Conservation (phyloP, 306 rosid genomes). For the Acacia confusa region DNA sequence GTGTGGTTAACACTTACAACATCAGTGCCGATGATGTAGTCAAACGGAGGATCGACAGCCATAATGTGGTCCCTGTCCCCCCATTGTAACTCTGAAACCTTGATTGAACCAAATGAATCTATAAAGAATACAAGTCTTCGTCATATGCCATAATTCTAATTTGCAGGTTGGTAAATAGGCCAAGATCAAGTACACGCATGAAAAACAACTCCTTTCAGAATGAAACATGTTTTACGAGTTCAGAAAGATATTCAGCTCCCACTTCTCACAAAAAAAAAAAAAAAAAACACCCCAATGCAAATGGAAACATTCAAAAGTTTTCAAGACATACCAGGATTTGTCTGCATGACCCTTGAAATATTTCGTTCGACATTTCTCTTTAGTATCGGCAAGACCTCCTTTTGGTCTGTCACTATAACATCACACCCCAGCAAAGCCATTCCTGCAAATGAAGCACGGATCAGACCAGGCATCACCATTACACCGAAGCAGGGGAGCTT, state of each 20-base stretch:
- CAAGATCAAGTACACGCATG: not conserved
- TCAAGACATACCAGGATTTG: slow-evolving; percentile 57
- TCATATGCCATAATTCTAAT: slow-evolving; percentile 25
- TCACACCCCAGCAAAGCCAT: slow-evolving; percentile 95
- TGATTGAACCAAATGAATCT: slow-evolving; percentile 84
- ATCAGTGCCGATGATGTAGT: slow-evolving; percentile 88
- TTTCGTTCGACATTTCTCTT: slow-evolving; percentile 87
- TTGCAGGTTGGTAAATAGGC: slow-evolving; percentile 4
- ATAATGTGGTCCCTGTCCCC: slow-evolving; percentile 76
- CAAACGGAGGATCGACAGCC: slow-evolving; percentile 89
- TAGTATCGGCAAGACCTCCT: slow-evolving; percentile 79
- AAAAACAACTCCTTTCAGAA: not conserved
- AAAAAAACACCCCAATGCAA: slow-evolving; percentile 13
- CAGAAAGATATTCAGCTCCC: not conserved
- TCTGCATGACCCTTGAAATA: slow-evolving; percentile 74
- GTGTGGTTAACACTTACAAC: slow-evolving; percentile 57
- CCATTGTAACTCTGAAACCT: slow-evolving; percentile 84
- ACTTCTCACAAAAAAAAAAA: not conserved
- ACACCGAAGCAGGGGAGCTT: slow-evolving; percentile 5
- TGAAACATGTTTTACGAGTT: not conserved
- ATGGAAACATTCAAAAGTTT: not conserved
- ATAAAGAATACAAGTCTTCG: slow-evolving; percentile 34
- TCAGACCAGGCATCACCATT: slow-evolving; percentile 29
- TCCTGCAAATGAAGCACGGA: slow-evolving; percentile 53
- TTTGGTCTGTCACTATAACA: slow-evolving; percentile 83